Evolutionary conservation across 2,329 filamentous ascomycete species (phyloP), one percentile per base, ranked within the genome.

Genomic region (Beauveria sp.): DNA sequence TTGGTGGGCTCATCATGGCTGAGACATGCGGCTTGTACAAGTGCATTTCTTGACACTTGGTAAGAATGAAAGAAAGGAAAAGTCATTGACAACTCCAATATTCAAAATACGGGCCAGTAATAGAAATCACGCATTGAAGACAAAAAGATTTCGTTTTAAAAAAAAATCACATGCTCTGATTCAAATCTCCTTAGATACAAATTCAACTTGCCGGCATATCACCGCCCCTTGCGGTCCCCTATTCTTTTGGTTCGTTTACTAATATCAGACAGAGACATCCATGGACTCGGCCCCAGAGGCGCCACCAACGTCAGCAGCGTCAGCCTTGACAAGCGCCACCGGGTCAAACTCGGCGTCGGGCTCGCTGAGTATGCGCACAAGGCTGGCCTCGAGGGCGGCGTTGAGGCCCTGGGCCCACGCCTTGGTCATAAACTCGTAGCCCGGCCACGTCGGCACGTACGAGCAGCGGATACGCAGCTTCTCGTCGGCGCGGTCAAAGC

Each of bases 321-420:
- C 54, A 48, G 26, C 24, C 58, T 49, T 16, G 9, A 54, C 10
- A 3, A 61, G 51, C 14, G 59, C 50, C 14, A 26, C 50, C 3
- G 34, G 51, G 24, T 61, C 59, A 43, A 63, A 63, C 45, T 53
- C 28, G 26, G 62, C 51, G 10, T 63, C 62, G 14, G 62, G 62
- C n/a, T 51, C 31, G 26, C 20, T 28, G 22, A 58, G 48, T 46
- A 63, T 63, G 43, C 62, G 62, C 9, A 61, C 43, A 1, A 63
- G 43, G 46, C 46, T 50, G 14, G 60, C 50, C 34, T 63, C 62
- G 46, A 63, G 26, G 16, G 62, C 62, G 6, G 58, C 48, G 34
- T 42, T 53, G 42, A 61, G 42, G 12, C 62, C 62, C n/a, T 22
- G 62, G 5, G 56, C 59, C 62, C 62, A 64, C 7, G 26, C 52